Evolutionary conservation across 805 yeast species (phyloP).

Genomic region (Saturnispora kantuleensis): DNA sequence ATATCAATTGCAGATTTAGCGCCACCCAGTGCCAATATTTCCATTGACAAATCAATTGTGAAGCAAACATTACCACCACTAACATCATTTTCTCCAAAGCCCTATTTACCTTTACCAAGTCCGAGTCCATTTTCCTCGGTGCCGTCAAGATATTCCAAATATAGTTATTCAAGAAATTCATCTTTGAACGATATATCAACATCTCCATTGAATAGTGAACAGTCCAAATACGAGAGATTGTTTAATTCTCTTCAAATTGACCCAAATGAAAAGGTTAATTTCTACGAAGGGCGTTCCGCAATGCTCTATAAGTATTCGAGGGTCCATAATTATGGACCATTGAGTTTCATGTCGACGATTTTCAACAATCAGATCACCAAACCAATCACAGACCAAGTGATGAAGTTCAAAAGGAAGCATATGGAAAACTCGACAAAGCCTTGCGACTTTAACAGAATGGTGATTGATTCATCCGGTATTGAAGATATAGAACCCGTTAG

Average conservation of each 20-base stretch:
- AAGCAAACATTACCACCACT: constrained; percentile 15
- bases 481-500: constrained; percentile 28
- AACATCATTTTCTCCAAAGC: constrained; percentile 7
- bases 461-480: constrained; percentile 30
- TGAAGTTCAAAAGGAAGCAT: constrained; percentile 15
- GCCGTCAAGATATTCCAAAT: background rate
- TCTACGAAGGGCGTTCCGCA: constrained; percentile 35
- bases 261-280: constrained; percentile 30
- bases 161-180: constrained; percentile 1
- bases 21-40: background rate
- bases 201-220: background rate
- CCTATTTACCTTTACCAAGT: background rate
- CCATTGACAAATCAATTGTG: background rate
- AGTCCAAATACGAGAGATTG: background rate
- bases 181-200: background rate
- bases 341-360: constrained; percentile 38
- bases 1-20: constrained; percentile 27
- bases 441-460: constrained; percentile 22
- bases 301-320: constrained; percentile 32
- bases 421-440: constrained; percentile 8
- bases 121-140: background rate
- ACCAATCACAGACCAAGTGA: constrained; percentile 26
- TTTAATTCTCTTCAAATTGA: constrained; percentile 13
- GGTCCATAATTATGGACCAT: constrained; percentile 41
- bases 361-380: constrained; percentile 35